These are phyloP conservation scores for Phytophthora fragariae DNA, from an alignment of 352 stramenopile genomes.

Conservation along the genomic window DNA sequence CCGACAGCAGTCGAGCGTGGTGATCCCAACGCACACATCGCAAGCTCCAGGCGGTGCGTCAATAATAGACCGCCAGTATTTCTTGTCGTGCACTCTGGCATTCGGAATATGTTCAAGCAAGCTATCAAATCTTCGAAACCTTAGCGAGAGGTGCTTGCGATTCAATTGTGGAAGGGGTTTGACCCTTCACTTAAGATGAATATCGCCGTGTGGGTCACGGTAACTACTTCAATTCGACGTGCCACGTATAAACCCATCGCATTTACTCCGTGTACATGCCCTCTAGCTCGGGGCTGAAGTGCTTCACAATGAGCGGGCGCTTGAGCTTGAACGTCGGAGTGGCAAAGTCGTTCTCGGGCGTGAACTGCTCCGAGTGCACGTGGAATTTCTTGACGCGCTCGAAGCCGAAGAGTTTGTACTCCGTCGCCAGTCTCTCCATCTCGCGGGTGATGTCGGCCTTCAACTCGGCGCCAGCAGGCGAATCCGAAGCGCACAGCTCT, in stretches of 20 bases:
- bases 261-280: constrained; percentile 70
- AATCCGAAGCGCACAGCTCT: constrained; percentile 17
- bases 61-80: no score
- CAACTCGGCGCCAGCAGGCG: constrained; percentile 20
- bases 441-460: constrained; percentile 76
- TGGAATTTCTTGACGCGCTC: constrained; percentile 91
- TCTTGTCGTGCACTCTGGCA: no score
- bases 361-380: constrained; percentile 88
- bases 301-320: constrained; percentile 87
- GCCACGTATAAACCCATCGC: background rate
- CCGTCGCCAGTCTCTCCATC: constrained; percentile 68
- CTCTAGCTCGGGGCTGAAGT: constrained; percentile 84
- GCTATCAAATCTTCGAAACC: no score
- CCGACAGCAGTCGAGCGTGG: no score
- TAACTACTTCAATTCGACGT: background rate
- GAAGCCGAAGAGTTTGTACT: constrained; percentile 89
- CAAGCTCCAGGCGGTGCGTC: no score
- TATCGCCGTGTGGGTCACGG: no score
- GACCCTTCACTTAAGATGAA: no score
- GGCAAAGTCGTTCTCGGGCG: constrained; percentile 90
- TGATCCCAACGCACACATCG: no score
- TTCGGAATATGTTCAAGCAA: no score
- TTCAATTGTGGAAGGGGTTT: no score
- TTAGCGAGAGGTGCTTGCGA: no score
- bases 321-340: constrained; percentile 98